Evolutionary conservation across 2,329 filamentous ascomycete genomes (phyloP).

Genomic region (Cytospora schulzeri): DNA sequence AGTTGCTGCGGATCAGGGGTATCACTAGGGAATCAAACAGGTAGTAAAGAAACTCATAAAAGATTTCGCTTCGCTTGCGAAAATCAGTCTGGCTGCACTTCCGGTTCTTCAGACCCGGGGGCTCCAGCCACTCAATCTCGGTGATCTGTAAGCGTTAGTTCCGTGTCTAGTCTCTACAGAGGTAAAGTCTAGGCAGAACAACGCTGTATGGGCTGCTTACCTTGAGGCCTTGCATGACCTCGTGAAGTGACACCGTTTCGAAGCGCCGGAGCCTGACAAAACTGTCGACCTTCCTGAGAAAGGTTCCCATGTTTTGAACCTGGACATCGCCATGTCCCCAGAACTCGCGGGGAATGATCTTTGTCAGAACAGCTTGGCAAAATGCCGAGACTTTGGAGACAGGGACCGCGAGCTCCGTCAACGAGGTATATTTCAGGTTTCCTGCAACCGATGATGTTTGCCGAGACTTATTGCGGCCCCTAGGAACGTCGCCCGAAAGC

Average conservation of each 20-base stretch:
- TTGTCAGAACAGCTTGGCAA: conserved; percentile 74
- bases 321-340: conserved; percentile 65
- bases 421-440: conserved; percentile 44
- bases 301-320: conserved; percentile 58
- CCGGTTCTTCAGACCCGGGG: conserved; percentile 46
- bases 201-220: conserved; percentile 45
- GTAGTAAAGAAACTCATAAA: conserved; percentile 88
- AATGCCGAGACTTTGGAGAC: conserved; percentile 76
- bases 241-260: conserved; percentile 78
- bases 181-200: not conserved
- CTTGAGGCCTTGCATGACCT: conserved; percentile 75
- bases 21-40: conserved; percentile 90
- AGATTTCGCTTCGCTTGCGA: conserved; percentile 74
- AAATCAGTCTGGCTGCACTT: conserved; percentile 73
- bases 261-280: conserved; percentile 80
- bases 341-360: conserved; percentile 72
- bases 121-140: conserved; percentile 72
- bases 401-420: conserved; percentile 71
- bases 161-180: not conserved
- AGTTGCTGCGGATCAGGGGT: conserved; percentile 82
- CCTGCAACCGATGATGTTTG: not conserved
- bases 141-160: conserved; percentile 53
- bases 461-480: conserved; percentile 22
- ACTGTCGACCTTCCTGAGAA: conserved; percentile 71
- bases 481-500: conserved; percentile 17